Evolutionary conservation across 306 rosid genomes (phyloP).

Genomic region (Rosa chinensis): DNA sequence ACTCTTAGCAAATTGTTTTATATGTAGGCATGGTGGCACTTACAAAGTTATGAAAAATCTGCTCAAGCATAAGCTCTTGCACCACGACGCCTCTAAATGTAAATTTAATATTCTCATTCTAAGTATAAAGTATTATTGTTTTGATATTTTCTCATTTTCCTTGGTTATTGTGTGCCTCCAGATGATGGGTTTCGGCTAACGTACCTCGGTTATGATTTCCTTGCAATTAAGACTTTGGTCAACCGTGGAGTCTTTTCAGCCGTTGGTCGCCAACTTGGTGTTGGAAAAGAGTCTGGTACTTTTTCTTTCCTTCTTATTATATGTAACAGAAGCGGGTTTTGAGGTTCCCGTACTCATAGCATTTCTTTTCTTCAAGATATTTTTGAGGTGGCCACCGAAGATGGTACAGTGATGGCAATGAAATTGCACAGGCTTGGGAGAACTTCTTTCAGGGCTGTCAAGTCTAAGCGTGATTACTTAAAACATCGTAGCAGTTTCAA

Average conservation of each 20-base stretch:
- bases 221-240: constrained; percentile 87
- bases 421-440: constrained; percentile 93
- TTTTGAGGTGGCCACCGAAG: constrained; percentile 89
- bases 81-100: constrained; percentile 93
- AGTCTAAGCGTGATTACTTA: constrained; percentile 93
- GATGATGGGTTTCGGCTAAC: constrained; percentile 97
- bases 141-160: background rate
- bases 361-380: constrained; percentile 54
- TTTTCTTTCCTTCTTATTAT: background rate
- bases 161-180: constrained; percentile 32
- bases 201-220: constrained; percentile 95
- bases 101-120: constrained; percentile 17
- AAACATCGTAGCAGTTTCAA: constrained; percentile 81
- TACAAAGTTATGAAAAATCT: constrained; percentile 83
- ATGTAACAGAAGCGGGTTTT: background rate
- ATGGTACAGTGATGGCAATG: constrained; percentile 79
- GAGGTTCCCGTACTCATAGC: constrained; percentile 1
- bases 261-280: constrained; percentile 97
- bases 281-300: constrained; percentile 94
- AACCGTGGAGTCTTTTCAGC: constrained; percentile 77
- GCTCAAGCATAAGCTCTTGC: constrained; percentile 83
- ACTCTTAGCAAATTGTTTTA: background rate
- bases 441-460: constrained; percentile 88
- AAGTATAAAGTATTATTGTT: no score
- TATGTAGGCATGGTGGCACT: constrained; percentile 81